Percentiles rank a stretch among this genome's conserved stretches.
Evolutionary conservation across 257 asterid species (phyloP).

Genomic region (Sherardia arvensis): DNA sequence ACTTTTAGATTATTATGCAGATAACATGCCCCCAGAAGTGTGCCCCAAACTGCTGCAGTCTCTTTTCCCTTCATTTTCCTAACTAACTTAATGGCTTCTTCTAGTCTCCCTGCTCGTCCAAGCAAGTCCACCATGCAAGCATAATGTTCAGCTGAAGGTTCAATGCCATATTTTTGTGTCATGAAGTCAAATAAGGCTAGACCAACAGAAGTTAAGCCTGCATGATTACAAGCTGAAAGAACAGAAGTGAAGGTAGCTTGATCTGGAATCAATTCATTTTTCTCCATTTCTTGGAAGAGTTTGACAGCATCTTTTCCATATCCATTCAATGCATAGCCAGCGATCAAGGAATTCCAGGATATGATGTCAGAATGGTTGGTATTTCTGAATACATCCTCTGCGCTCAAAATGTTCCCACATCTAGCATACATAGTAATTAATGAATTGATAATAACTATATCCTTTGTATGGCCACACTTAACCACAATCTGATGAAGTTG

Average conservation of each 20-base stretch:
- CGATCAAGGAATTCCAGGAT: constrained; percentile 44
- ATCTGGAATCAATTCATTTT: constrained; percentile 29
- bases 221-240: constrained; percentile 30
- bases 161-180: constrained; percentile 27
- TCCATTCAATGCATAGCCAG: constrained; percentile 41
- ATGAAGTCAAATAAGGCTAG: constrained; percentile 24
- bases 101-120: constrained; percentile 39
- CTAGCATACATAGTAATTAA: constrained; percentile 32
- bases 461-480: constrained; percentile 21
- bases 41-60: constrained; percentile 32
- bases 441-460: constrained; percentile 26
- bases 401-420: constrained; percentile 30
- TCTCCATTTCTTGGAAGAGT: constrained; percentile 34
- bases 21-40: constrained; percentile 34
- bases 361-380: constrained; percentile 25
- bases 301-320: constrained; percentile 32
- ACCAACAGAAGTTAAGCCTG: constrained; percentile 31
- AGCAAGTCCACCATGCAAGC: constrained; percentile 40
- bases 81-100: constrained; percentile 30
- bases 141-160: constrained; percentile 29
- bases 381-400: constrained; percentile 26
- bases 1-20: constrained; percentile 26
- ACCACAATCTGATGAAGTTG: constrained; percentile 20
- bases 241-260: constrained; percentile 20
- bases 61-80: constrained; percentile 20